Base-by-base conservation (phyloP, 345 rosid species). In the Sisymbrium altissimum region DNA sequence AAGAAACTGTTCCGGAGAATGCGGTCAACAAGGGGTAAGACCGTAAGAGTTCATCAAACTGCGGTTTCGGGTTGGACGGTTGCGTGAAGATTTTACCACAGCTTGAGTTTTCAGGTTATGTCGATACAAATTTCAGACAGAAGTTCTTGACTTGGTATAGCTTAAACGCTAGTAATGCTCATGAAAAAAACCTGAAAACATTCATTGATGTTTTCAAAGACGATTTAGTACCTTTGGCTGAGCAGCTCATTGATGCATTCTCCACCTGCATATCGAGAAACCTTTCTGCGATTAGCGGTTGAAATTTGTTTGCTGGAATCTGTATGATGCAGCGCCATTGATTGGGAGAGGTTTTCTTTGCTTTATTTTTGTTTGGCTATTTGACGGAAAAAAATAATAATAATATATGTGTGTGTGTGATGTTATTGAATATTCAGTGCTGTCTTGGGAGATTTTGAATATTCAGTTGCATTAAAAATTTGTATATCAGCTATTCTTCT, bases 111-210 rank as follows among this genome's bases (percentile, higher is more conserved):
- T 78, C 84, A 66, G 91, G 92, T 25, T 84, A 86, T 65, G 78
- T 93, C 1, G 90, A 88, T 74, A 91, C 77, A 78, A 83, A 73
- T 69, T 93, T 93, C 52, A 75, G 98, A 73, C 90, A 85, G 77
- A 93, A 91, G 61, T 91, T 93, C 78, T 77, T 93, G 64, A 91
- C 97, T 3, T 93, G 98, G 97, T 93, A 84, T 66, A 85, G 90
- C 81, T 77, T 89, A 70, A 82, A 85, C 74, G 98, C 98, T 3
- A 83, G 83, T 13, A 48, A n/a, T n/a, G n/a, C 79, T 30, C 84
- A 82, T 62, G 92, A 93, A 81, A 74, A 74, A 4, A 75, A 87
- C 69, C 92, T 93, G 44, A 89, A 86, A 75, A 84, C 84, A 32
- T 91, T 85, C 66, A 78, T 91, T 2, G 84, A 84, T 72, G 75